These are phyloP conservation scores for Sinapis alba DNA, from an alignment of 441 rosid genomes.

Conservation along the genomic window DNA sequence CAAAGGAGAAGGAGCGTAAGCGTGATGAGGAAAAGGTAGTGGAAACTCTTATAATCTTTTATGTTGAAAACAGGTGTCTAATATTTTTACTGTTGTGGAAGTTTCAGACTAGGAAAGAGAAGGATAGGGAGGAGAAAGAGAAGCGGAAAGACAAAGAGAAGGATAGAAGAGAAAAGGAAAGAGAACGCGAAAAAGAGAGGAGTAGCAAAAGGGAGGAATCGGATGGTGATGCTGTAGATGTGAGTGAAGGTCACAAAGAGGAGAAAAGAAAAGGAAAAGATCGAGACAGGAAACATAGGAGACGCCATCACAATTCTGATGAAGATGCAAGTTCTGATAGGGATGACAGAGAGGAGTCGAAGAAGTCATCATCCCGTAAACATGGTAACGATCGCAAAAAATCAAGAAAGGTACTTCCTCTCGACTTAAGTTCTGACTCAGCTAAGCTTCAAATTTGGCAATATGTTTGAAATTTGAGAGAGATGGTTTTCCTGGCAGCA, in stretches of 20 bases:
- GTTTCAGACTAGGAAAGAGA: slow-evolving; percentile 68
- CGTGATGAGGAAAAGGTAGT: too few species aligned
- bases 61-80: slow-evolving; percentile 1
- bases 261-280: slow-evolving; percentile 85
- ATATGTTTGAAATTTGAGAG: not conserved
- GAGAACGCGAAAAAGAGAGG: slow-evolving; percentile 71
- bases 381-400: slow-evolving; percentile 88
- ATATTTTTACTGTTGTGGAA: not conserved
- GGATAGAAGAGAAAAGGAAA: slow-evolving; percentile 67
- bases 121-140: slow-evolving; percentile 64
- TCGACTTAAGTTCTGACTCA: slow-evolving; percentile 1
- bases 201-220: slow-evolving; percentile 72
- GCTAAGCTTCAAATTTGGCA: slow-evolving; percentile 1
- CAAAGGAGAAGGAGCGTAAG: too few species aligned
- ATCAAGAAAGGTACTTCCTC: slow-evolving; percentile 71
- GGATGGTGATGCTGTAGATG: slow-evolving; percentile 80
- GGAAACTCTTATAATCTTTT: not conserved
- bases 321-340: slow-evolving; percentile 85
- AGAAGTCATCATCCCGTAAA: slow-evolving; percentile 69
- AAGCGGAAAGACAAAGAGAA: slow-evolving; percentile 77
- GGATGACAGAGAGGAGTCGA: slow-evolving; percentile 84
- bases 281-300: slow-evolving; percentile 83
- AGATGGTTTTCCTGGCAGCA: slow-evolving; percentile 54
- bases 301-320: slow-evolving; percentile 70
- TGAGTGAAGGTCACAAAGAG: slow-evolving; percentile 67